Base-by-base conservation (phyloP, 257 asterid species). In the Anisodus acutangulus region DNA sequence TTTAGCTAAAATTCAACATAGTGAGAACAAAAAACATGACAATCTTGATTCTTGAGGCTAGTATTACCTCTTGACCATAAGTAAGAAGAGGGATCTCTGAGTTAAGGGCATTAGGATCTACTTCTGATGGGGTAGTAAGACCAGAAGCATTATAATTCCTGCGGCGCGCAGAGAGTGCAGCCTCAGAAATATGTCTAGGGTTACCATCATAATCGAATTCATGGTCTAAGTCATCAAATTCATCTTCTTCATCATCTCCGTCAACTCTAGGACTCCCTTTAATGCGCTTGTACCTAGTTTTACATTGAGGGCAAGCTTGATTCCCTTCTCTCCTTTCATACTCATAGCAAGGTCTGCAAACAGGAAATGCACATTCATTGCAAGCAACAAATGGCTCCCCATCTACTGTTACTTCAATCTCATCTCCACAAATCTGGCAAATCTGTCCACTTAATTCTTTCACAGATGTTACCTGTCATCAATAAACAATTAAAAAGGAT, bases 391-490 rank as follows among this genome's bases (percentile, higher is more conserved):
- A 96, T 3, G 97, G 93, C 90, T 96, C 99, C 13, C 98, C 99
- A 57, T 90, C 94, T 10, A 86, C 97, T 8, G 90, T 89, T 58
- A 92, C 91, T 81, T 94, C 98, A 83, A 96, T 84, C 88, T 96
- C 99, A 88, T 95, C 99, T 80, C 98, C 98, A 89, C 99, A 95
- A 90, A 95, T 95, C 94, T 95, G 98, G 80, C 99, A 96, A 89
- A 88, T 96, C 94, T 94, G 99, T 41, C 97, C 98, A 83, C 92
- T 94, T 89, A 96, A 88, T 89, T 96, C 99, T 84, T 92, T 92
- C 86, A 96, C 98, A 37, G 94, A 93, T 71, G 98, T 96, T 69
- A 96, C 99, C 99, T 96, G 93, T 83, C 37, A 70, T 70, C 16
- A 80, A 66, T 55, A 31, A 64, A 82, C 19, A 54, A 47, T n/a